A percentile compares a stretch with the other conserved stretches of the same genome.
phyloP scores from a whole-genome alignment of 1,139 yeast species.

The Nakaseomyces bracarensis region DNA sequence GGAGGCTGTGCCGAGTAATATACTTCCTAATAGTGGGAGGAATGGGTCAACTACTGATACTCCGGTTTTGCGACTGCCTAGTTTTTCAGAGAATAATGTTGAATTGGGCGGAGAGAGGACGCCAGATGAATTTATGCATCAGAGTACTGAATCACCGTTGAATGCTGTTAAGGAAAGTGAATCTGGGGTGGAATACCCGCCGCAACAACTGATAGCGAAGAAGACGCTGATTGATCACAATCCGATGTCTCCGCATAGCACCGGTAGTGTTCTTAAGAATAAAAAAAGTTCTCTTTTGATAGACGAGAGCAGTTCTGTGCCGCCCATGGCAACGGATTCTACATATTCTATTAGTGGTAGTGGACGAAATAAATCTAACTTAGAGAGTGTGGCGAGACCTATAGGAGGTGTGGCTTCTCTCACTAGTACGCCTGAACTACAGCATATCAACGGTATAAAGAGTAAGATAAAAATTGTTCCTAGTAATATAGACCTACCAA shows the following conservation, averaged over 20 bases:
- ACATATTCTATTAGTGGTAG: too few species aligned
- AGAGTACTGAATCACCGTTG: conserved; percentile 1
- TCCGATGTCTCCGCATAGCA: conserved; percentile 27
- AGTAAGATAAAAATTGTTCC: conserved; percentile 5
- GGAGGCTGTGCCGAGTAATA: conserved; percentile 24
- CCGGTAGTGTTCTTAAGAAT: conserved; percentile 19
- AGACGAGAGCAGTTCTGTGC: background rate
- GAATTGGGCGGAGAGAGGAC: background rate
- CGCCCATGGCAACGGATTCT: too few species aligned
- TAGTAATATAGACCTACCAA: background rate
- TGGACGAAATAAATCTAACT: background rate
- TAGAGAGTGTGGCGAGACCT: background rate
- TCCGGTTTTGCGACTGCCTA: background rate
- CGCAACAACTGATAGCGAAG: background rate
- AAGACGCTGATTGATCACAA: conserved; percentile 22
- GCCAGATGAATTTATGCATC: background rate
- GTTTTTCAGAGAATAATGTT: background rate
- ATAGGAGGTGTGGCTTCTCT: conserved; percentile 2
- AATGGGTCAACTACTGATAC: background rate
- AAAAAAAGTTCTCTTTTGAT: conserved; percentile 25
- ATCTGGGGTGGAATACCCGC: background rate
- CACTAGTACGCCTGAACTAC: background rate
- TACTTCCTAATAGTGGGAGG: conserved; percentile 9
- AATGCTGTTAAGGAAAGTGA: conserved; percentile 1
- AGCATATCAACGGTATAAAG: background rate